Base-by-base conservation (phyloP, 768 basidiomycete species). In the Mycena venus region DNA sequence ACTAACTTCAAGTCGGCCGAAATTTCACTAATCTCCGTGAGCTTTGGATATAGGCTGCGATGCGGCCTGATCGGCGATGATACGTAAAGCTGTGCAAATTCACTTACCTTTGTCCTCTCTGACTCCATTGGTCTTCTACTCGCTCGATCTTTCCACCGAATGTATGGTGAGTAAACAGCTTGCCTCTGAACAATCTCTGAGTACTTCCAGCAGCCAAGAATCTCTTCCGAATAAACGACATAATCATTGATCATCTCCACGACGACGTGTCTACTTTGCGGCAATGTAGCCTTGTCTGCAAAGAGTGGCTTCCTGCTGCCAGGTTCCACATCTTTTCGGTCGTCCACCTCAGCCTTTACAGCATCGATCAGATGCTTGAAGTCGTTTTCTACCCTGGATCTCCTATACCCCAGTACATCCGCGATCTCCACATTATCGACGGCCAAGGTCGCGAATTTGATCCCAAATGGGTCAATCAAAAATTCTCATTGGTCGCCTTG, bases 211-310 rank as follows among this genome's bases (percentile, higher is more conserved):
- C 36, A 60, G 40, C 38, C 56, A 27, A 68, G 38, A 68, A 6
- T 60, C 27, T 56, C 67, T 2, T 47, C 69, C 25, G 69, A 70
- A 63, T 23, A 14, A 62, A 23, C 29, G 76, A 78, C 49, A 55
- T 59, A 3, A 72, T 77, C 70, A 72, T 78, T 40, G 76, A 78
- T 44, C 70, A 72, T 47, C 70, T 77, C 12, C 74, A 78, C 75
- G 73, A 75, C 40, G 70, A 77, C 65, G 21, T 34, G 14, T 10
- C 27, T 10, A 34, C 66, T 15, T 59, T 77, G 31, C 55, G 66
- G 27, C 42, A 73, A 31, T 78, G 75, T 58, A 56, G 53, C 36
- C 47, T 77, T n/a, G 70, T 74, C 25, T 77, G 73, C 73, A 63
- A 53, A 25, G 38, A 49, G 19, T 78, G 78, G 75, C 61, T 72